Conservation (phyloP, 208 protist genomes). For the Crithidia acanthocephali region DNA sequence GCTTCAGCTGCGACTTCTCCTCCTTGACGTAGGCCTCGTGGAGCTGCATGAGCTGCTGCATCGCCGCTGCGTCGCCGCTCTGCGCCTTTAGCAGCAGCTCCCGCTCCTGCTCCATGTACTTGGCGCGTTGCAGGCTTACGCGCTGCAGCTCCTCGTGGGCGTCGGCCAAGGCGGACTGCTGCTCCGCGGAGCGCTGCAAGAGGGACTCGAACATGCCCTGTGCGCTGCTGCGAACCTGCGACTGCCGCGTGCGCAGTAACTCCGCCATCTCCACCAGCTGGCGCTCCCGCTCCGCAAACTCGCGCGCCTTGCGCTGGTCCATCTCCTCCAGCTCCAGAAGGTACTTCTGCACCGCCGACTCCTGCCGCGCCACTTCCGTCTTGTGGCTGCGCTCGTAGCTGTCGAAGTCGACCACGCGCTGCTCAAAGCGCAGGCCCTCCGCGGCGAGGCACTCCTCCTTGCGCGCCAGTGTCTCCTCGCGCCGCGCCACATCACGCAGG, state of each 20-base stretch:
- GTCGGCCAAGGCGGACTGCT: constrained; percentile 39
- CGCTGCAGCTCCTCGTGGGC: constrained; percentile 45
- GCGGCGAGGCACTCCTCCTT: constrained; percentile 41
- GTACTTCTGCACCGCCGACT: constrained; percentile 52
- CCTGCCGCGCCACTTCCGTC: constrained; percentile 39
- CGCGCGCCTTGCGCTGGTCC: constrained; percentile 48
- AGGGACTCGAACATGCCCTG: constrained; percentile 36
- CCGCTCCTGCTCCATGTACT: constrained; percentile 33
- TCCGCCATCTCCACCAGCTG: constrained; percentile 44
- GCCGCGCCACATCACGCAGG: constrained; percentile 22
- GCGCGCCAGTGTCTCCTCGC: constrained; percentile 31
- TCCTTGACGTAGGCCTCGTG: constrained; percentile 29
- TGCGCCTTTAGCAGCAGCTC: constrained; percentile 15
- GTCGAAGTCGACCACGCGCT: constrained; percentile 47
- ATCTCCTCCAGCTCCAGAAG: constrained; percentile 58
- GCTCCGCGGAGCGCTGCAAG: constrained; percentile 38
- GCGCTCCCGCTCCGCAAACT: constrained; percentile 43
- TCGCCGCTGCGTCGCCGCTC: constrained; percentile 16
- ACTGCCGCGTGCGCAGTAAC: constrained; percentile 32
- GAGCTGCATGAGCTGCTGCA: constrained; percentile 25
- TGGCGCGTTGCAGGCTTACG: constrained; percentile 30
- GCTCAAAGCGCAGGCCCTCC: constrained; percentile 42
- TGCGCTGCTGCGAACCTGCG: constrained; percentile 19
- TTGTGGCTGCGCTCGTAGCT: constrained; percentile 32
- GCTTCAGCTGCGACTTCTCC: constrained; percentile 41